Conservation (phyloP, 2,329 filamentous ascomycete genomes). For the Ceratocystis colombiana region DNA sequence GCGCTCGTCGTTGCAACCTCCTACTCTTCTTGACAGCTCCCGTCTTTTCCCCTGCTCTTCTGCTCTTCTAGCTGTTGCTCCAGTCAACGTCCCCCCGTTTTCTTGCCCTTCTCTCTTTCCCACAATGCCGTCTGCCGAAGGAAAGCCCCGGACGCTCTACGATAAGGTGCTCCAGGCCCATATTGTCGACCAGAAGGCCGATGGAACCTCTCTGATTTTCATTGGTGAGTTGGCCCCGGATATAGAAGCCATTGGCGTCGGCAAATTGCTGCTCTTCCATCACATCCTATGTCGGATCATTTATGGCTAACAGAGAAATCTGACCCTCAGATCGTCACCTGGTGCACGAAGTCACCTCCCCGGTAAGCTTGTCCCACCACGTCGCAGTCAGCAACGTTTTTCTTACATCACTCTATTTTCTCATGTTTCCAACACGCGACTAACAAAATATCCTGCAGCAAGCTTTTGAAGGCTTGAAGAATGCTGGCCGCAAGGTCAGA, state of each 20-base stretch:
- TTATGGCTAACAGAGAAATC: neutral
- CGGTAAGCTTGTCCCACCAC: constrained; percentile 46
- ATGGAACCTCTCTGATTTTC: constrained; percentile 86
- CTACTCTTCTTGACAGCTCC: too few relatives aligned
- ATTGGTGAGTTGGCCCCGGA: constrained; percentile 55
- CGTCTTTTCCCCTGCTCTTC: too few relatives aligned
- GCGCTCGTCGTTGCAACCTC: too few relatives aligned
- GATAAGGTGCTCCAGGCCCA: constrained; percentile 96
- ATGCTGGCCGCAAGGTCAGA: constrained; percentile 77
- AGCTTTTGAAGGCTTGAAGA: constrained; percentile 92
- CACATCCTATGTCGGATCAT: neutral
- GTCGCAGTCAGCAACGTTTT: neutral
- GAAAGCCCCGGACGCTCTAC: constrained; percentile 74
- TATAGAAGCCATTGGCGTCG: neutral
- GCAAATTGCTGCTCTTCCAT: neutral
- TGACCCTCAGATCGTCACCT: constrained; percentile 66
- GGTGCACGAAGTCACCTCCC: constrained; percentile 96
- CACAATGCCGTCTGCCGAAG: constrained; percentile 66
- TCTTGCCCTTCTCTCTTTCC: constrained; percentile 19
- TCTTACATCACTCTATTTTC: neutral
- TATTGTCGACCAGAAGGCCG: constrained; percentile 87
- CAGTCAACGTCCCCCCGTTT: neutral
- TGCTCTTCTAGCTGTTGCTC: constrained; percentile 14
- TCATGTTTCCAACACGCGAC: constrained; percentile 14
- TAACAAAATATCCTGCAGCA: constrained; percentile 46